phyloP scores from a whole-genome alignment of 805 yeast species.

The Pichia phayaonensis region DNA sequence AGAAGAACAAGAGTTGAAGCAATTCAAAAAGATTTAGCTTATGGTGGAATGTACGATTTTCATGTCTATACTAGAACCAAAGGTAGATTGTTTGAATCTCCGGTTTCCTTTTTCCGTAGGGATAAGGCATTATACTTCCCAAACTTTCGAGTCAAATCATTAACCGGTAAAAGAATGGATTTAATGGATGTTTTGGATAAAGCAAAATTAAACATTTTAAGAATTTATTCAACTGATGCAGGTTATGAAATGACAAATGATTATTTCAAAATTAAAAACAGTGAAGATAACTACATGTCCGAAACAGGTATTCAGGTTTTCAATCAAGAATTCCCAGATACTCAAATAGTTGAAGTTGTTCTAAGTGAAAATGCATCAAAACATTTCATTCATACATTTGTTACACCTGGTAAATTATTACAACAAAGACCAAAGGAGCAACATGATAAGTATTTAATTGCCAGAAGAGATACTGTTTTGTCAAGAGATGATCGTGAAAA shows the following conservation, averaged over 20 bases:
- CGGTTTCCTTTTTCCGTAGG: conserved; percentile 65
- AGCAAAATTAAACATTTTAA: conserved; percentile 49
- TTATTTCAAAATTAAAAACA: conserved; percentile 43
- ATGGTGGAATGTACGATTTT: conserved; percentile 61
- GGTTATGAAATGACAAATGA: conserved; percentile 63
- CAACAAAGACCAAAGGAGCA: conserved; percentile 20
- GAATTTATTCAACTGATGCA: conserved; percentile 57
- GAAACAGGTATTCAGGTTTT: conserved; percentile 36
- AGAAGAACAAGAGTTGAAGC: conserved; percentile 26
- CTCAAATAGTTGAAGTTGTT: conserved; percentile 72
- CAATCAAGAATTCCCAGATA: conserved; percentile 35
- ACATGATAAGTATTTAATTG: conserved; percentile 52
- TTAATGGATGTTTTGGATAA: conserved; percentile 36
- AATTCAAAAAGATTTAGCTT: conserved; percentile 55
- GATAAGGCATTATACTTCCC: conserved; percentile 80
- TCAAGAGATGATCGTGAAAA: conserved; percentile 49
- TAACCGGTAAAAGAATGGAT: conserved; percentile 31
- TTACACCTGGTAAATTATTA: conserved; percentile 34
- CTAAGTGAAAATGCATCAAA: conserved; percentile 69
- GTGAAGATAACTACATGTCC: conserved; percentile 34
- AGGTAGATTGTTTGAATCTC: conserved; percentile 82
- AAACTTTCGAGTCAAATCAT: conserved; percentile 53
- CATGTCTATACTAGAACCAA: conserved; percentile 60
- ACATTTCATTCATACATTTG: conserved; percentile 51
- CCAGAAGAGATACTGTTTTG: conserved; percentile 49